These are phyloP conservation scores for Inga laurina DNA, from an alignment of 306 rosid genomes.

Conservation along the genomic window DNA sequence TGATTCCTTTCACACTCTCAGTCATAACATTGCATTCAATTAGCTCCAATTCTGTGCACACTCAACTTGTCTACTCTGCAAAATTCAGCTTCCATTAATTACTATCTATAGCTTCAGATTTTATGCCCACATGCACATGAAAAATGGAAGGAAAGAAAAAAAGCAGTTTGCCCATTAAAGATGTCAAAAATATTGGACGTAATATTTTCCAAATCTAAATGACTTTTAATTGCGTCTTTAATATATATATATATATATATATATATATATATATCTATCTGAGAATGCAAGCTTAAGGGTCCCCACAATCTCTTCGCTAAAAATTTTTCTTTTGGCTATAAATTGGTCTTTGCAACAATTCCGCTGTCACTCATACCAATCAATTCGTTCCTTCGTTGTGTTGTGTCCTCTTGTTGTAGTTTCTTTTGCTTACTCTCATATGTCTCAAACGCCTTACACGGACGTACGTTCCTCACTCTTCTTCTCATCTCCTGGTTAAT, in stretches of 20 bases:
- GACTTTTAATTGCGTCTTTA: neutral
- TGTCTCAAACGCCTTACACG: conserved; percentile 53
- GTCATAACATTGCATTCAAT: neutral
- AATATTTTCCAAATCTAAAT: too few species aligned
- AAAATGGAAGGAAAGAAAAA: too few species aligned
- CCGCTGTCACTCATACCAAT: neutral
- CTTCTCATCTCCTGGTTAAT: conserved; percentile 53
- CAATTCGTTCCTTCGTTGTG: neutral
- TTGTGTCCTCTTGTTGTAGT: neutral
- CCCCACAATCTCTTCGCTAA: neutral
- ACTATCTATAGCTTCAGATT: neutral
- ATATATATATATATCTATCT: neutral
- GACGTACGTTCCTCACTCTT: conserved; percentile 44
- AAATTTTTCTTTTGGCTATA: neutral
- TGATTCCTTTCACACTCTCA: neutral
- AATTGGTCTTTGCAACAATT: neutral
- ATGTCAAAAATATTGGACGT: neutral
- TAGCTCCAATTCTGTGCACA: neutral
- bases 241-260: too few species aligned
- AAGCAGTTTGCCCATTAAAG: neutral
- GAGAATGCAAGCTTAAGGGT: too few species aligned
- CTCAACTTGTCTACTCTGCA: neutral
- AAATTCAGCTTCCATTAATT: neutral
- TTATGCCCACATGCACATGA: neutral
- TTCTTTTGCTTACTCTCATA: conserved; percentile 13